These are phyloP conservation scores for Strombidium stylifer DNA, from an alignment of 73 alveolate genomes.

Conservation along the genomic window DNA sequence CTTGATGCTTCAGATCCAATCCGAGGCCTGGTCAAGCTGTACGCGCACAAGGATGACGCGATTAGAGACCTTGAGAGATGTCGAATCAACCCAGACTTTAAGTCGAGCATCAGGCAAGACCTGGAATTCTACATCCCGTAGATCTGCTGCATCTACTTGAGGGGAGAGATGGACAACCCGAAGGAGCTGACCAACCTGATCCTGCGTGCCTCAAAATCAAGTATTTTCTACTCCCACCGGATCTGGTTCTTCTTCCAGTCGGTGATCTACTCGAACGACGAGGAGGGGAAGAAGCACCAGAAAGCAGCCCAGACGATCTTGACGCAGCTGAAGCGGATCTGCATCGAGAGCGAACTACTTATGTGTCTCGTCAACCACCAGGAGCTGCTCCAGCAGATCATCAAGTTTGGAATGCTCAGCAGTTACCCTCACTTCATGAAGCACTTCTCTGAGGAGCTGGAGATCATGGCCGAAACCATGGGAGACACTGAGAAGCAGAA, in stretches of 20 bases:
- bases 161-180: conserved; percentile 29
- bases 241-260: conserved; percentile 73
- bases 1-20: no score
- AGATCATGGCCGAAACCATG: no score
- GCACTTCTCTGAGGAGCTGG: no score
- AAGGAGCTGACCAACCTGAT: conserved; percentile 44
- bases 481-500: no score
- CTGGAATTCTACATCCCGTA: conserved; percentile 69
- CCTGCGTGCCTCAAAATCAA: conserved; percentile 51
- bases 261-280: conserved; percentile 13
- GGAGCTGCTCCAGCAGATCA: no score
- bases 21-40: conserved; percentile 6
- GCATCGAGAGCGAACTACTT: no score
- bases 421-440: no score
- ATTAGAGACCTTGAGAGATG: conserved; percentile 10
- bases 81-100: conserved; percentile 34
- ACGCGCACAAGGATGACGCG: conserved; percentile 25
- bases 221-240: conserved; percentile 77
- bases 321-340: no score
- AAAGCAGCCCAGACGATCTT: no score
- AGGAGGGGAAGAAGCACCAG: not conserved
- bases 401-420: no score
- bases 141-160: conserved; percentile 31
- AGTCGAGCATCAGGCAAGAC: conserved; percentile 45
- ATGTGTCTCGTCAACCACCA: no score